These are phyloP conservation scores for Solanum sejunctum DNA, from an alignment of 257 asterid species.

Conservation along the genomic window DNA sequence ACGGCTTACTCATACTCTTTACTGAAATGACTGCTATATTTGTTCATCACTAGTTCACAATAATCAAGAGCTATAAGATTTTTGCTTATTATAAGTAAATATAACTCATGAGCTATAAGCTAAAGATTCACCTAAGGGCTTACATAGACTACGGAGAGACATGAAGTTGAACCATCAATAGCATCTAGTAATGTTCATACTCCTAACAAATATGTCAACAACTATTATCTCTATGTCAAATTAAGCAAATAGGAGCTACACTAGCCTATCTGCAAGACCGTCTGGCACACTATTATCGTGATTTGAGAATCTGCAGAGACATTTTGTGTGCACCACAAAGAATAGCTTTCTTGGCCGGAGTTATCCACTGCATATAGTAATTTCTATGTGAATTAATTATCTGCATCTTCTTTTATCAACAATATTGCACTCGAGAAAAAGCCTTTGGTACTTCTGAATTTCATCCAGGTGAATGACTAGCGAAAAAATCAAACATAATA, in stretches of 20 bases:
- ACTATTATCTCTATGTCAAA: neutral
- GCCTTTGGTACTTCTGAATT: neutral
- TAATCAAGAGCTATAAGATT: neutral
- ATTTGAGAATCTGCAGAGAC: neutral
- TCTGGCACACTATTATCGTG: neutral
- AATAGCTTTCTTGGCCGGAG: neutral
- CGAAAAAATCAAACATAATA: neutral
- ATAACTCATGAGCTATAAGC: neutral
- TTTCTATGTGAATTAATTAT: neutral
- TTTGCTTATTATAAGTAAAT: neutral
- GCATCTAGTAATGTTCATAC: neutral
- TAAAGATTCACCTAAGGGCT: neutral
- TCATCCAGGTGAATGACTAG: neutral
- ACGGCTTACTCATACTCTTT: neutral
- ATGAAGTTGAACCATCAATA: neutral
- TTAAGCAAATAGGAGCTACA: neutral
- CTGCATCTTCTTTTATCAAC: neutral
- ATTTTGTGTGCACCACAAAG: neutral
- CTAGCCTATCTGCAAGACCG: neutral
- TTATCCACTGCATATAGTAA: neutral
- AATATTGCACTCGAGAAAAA: neutral
- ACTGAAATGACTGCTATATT: neutral
- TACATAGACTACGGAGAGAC: neutral
- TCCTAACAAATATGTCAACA: neutral
- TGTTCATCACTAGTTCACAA: neutral